Evolutionary conservation across 2,329 filamentous ascomycete species (phyloP).

Genomic region (Alternaria gaisen): DNA sequence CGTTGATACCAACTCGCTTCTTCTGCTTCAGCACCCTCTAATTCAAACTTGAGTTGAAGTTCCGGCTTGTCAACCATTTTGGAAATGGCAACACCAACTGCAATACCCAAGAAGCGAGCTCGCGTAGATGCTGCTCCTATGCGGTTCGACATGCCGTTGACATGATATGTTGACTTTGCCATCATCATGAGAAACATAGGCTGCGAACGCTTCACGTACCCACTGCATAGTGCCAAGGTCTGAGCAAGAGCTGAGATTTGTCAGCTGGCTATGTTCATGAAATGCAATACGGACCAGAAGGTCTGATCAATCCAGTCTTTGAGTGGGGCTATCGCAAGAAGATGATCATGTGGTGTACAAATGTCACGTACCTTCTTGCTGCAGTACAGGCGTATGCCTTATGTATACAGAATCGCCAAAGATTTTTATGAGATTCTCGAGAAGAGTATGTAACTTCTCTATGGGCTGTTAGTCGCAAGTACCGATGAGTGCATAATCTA

Average conservation of each 20-base stretch:
- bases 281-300: constrained; percentile 50
- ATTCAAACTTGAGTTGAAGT: constrained; percentile 80
- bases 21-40: constrained; percentile 76
- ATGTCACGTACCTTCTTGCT: constrained; percentile 78
- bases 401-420: constrained; percentile 91
- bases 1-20: constrained; percentile 80
- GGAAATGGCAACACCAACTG: constrained; percentile 78
- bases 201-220: constrained; percentile 74
- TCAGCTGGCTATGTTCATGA: constrained; percentile 27
- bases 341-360: constrained; percentile 8
- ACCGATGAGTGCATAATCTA: background rate
- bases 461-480: constrained; percentile 23
- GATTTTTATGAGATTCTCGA: constrained; percentile 74
- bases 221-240: constrained; percentile 77
- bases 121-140: constrained; percentile 78
- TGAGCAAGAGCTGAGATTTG: constrained; percentile 75
- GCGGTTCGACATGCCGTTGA: constrained; percentile 84
- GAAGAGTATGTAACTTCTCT: constrained; percentile 62
- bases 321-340: constrained; percentile 45
- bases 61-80: constrained; percentile 71
- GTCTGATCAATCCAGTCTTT: constrained; percentile 39
- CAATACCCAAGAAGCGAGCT: constrained; percentile 86
- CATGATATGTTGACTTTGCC: constrained; percentile 75
- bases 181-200: constrained; percentile 73
- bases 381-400: constrained; percentile 80